phyloP scores from a whole-genome alignment of 257 asterid genomes.

The Ilex asprella region DNA sequence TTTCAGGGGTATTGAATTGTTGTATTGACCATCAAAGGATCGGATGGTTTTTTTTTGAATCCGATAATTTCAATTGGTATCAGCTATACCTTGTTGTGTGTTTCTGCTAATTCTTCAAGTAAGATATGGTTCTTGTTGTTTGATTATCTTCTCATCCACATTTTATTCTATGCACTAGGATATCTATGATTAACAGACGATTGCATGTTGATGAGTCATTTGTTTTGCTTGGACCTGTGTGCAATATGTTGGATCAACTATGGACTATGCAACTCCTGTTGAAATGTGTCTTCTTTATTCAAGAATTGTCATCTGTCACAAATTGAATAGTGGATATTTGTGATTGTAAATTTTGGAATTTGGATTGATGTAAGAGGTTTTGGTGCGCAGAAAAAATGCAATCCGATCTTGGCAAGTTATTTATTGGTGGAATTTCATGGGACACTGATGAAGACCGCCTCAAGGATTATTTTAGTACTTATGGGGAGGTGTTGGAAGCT shows the following conservation, averaged over 20 bases:
- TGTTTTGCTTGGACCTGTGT: too few relatives aligned
- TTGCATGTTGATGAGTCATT: too few relatives aligned
- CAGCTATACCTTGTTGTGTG: background rate
- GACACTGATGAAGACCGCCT: constrained; percentile 45
- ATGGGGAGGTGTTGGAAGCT: constrained; percentile 47
- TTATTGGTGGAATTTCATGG: constrained; percentile 55
- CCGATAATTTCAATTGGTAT: background rate
- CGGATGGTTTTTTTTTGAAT: background rate
- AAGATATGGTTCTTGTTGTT: too few relatives aligned
- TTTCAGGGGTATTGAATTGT: background rate
- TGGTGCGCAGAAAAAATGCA: constrained; percentile 22
- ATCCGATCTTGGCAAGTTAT: constrained; percentile 45
- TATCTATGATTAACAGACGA: too few relatives aligned
- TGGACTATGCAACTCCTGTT: too few relatives aligned
- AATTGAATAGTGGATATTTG: constrained; percentile 23
- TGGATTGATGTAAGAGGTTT: constrained; percentile 27
- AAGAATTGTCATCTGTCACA: constrained; percentile 18
- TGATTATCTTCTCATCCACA: too few relatives aligned
- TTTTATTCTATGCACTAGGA: too few relatives aligned
- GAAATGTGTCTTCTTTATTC: background rate
- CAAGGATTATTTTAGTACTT: constrained; percentile 35
- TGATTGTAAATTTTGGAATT: constrained; percentile 17
- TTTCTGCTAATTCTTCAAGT: background rate
- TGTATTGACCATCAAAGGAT: too few relatives aligned
- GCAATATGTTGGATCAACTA: too few relatives aligned